Base-by-base conservation (phyloP, 2,329 filamentous ascomycete species). In the Triangularia verruculosa region DNA sequence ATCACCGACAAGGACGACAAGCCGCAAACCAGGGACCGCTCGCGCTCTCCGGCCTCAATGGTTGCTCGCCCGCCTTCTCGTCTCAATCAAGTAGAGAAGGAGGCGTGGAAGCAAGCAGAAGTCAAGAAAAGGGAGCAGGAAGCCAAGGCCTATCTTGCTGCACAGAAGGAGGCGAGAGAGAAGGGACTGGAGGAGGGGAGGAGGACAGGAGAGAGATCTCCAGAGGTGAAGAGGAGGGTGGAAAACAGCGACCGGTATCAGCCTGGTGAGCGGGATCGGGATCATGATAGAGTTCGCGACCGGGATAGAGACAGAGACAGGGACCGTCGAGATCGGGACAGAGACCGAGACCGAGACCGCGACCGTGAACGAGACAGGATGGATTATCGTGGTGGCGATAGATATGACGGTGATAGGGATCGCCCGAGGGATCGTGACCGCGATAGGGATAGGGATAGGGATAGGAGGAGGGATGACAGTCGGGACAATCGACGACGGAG, bases 71-170 rank as follows among this genome's bases (percentile, higher is more conserved):
- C 78, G 1, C 74, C 78, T 1, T 75, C 78, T 0, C 74, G 73
- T 15, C 73, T 79, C 20, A 81, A 77, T 62, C 80, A 80, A 57
- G 78, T 81, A n/a, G 80, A 79, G 47, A 76, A 80, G 25, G 83
- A 86, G 69, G 80, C 80, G 15, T 84, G 84, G 80, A 88, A 88
- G 72, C 81, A 83, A 67, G 82, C 83, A 63, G 85, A 87, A 69
- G 85, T 86, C 60, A 84, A 81, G 72, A 85, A 86, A 71, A 82
- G 86, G 58, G 85, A 88, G 72, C 82, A 82, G 66, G 86, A 88
- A 73, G 86, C 86, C 43, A 88, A 87, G 72, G 85, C 84, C 4
- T 89, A 88, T 68, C 76, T 88, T 39, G 85, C 85, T 6, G 85
- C 84, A 2, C 84, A 87, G 68, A 83, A 84, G 66, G 85, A 87